Conservation (phyloP, 1,284 basidiomycete species). For the Apiotrichum mycotoxinovorans region DNA sequence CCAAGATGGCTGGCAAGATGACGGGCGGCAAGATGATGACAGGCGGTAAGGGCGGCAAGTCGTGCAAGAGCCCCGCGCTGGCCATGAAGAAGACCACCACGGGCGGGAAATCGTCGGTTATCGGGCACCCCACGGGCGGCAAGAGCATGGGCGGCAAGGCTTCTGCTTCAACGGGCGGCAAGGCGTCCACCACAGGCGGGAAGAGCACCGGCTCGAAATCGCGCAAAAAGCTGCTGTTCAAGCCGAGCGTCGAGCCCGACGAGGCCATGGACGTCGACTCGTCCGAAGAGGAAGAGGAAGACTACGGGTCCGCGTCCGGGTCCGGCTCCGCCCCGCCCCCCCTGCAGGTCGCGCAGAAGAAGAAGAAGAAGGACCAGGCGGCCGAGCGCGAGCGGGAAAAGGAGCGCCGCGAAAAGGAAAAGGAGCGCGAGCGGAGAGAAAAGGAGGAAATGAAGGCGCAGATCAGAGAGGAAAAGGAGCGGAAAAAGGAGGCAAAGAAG, state of each 20-base stretch:
- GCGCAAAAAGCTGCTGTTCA: constrained; percentile 8
- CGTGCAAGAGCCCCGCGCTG: constrained; percentile 22
- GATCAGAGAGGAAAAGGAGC: constrained; percentile 27
- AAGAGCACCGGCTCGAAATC: constrained; percentile 7
- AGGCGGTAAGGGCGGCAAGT: constrained; percentile 1
- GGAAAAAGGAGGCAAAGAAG: constrained; percentile 22
- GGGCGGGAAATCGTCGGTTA: background rate
- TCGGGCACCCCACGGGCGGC: background rate
- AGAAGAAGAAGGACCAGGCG: constrained; percentile 11
- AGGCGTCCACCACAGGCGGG: background rate
- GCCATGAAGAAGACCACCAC: constrained; percentile 17
- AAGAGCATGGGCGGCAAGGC: background rate
- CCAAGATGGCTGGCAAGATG: constrained; percentile 8
- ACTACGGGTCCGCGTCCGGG: too few relatives aligned
- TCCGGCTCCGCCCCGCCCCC: background rate
- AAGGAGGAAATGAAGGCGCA: constrained; percentile 10
- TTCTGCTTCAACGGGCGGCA: background rate
- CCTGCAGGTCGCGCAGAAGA: constrained; percentile 5
- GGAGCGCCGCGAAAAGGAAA: background rate
- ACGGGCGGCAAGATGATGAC: background rate
- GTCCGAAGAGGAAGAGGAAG: constrained; percentile 3
- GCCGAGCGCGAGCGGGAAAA: constrained; percentile 5
- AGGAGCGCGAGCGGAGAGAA: constrained; percentile 1
- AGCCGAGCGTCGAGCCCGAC: constrained; percentile 14
- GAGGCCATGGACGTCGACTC: constrained; percentile 22